Conservation (phyloP, 2,329 filamentous ascomycete species). For the Podosphaera xanthii region DNA sequence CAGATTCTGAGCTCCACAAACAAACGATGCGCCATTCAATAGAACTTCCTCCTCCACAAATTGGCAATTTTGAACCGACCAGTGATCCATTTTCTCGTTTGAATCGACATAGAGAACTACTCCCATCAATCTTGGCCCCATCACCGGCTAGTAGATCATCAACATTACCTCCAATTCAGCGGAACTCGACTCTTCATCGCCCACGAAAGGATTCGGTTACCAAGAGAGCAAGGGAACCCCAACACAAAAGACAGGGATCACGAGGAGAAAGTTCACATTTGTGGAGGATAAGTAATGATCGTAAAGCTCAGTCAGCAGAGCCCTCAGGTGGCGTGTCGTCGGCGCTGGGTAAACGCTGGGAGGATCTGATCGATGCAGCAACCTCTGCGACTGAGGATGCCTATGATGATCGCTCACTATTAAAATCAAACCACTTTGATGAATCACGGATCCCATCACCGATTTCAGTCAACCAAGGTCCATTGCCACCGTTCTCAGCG, state of each 20-base stretch:
- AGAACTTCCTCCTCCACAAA: conserved; percentile 48
- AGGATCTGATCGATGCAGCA: conserved; percentile 84
- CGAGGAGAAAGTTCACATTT: conserved; percentile 42
- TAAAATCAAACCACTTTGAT: conserved; percentile 20
- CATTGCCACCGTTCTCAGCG: conserved; percentile 33
- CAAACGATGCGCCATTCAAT: conserved; percentile 39
- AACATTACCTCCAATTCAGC: conserved; percentile 64
- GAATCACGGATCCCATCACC: conserved; percentile 29
- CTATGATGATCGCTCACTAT: conserved; percentile 75
- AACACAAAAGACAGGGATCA: conserved; percentile 64
- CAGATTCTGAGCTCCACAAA: conserved; percentile 43
- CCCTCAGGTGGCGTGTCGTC: conserved; percentile 32
- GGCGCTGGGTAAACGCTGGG: conserved; percentile 71
- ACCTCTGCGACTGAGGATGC: conserved; percentile 80
- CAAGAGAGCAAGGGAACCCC: conserved; percentile 50
- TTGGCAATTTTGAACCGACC: conserved; percentile 25
- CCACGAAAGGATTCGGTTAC: conserved; percentile 72
- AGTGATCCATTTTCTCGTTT: conserved; percentile 50
- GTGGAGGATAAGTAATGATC: conserved; percentile 41
- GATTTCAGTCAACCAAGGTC: conserved; percentile 37
- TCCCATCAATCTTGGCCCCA: conserved; percentile 60
- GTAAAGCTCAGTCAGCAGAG: conserved; percentile 73
- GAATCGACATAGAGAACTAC: conserved; percentile 46
- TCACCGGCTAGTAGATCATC: conserved; percentile 75
- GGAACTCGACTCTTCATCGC: conserved; percentile 44